These are phyloP conservation scores for Polytolypa hystricis DNA, from an alignment of 2,329 filamentous ascomycete genomes.

Conservation along the genomic window DNA sequence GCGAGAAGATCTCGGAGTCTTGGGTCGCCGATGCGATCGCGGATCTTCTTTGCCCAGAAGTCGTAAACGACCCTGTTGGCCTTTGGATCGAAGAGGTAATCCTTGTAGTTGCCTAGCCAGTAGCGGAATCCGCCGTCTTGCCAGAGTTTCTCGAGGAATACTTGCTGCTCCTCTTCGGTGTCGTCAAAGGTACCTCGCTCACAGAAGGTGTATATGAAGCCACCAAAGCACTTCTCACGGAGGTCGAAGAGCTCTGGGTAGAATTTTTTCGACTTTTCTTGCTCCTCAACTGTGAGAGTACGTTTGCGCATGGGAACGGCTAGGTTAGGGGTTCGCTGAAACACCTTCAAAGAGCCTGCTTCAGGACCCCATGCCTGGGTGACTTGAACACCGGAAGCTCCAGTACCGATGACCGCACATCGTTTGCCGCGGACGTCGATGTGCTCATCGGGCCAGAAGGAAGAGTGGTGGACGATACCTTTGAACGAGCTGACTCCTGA, in stretches of 20 bases:
- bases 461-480: constrained; percentile 49
- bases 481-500: constrained; percentile 38
- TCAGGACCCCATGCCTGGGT: constrained; percentile 47
- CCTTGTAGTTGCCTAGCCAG: constrained; percentile 42
- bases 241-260: constrained; percentile 41
- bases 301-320: constrained; percentile 50
- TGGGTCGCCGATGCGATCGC: constrained; percentile 41
- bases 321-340: constrained; percentile 57
- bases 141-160: constrained; percentile 41
- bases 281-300: constrained; percentile 37
- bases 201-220: constrained; percentile 45
- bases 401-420: constrained; percentile 53
- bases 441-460: constrained; percentile 48
- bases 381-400: constrained; percentile 54
- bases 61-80: constrained; percentile 45
- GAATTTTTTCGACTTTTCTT: constrained; percentile 32
- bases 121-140: constrained; percentile 43
- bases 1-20: constrained; percentile 43
- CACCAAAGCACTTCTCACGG: constrained; percentile 42
- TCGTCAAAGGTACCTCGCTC: constrained; percentile 45
- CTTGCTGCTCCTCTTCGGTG: constrained; percentile 37
- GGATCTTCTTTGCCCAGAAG: constrained; percentile 45
- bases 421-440: constrained; percentile 49
- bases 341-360: constrained; percentile 39
- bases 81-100: constrained; percentile 35